Evolutionary conservation across 805 yeast genomes (phyloP).

Genomic region (Tetrapisispora phaffii): DNA sequence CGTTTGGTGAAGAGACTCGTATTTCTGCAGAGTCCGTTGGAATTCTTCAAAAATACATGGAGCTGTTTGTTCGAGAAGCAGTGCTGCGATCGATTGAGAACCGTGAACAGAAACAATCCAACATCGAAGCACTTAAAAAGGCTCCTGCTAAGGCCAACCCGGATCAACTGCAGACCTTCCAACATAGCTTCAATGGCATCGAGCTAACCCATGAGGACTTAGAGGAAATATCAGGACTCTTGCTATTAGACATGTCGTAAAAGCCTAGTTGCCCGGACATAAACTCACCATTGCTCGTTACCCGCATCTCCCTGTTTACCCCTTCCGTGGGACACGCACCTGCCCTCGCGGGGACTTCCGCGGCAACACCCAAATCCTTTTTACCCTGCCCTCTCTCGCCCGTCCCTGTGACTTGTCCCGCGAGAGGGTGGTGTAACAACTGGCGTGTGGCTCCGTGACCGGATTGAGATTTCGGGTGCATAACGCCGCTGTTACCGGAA

Average conservation of each 20-base stretch:
- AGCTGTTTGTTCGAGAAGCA: conserved; percentile 24
- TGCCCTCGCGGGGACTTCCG: too few relatives aligned
- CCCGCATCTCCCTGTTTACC: too few relatives aligned
- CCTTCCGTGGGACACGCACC: too few relatives aligned
- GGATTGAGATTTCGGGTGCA: too few relatives aligned
- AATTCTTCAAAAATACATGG: conserved; percentile 20
- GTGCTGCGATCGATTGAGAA: conserved; percentile 23
- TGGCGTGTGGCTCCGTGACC: too few relatives aligned
- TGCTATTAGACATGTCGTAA: conserved; percentile 24
- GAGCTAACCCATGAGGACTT: conserved; percentile 21
- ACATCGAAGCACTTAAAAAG: not conserved
- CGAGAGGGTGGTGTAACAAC: too few relatives aligned
- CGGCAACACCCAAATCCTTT: too few relatives aligned
- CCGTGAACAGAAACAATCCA: conserved; percentile 7
- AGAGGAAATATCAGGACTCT: conserved; percentile 24
- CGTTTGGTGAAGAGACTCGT: conserved; percentile 14
- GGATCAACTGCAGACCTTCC: not conserved
- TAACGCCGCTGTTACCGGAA: too few relatives aligned
- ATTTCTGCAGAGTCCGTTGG: conserved; percentile 17
- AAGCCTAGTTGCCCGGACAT: too few relatives aligned
- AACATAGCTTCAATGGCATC: conserved; percentile 4
- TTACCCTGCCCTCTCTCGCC: too few relatives aligned
- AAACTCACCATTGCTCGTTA: too few relatives aligned
- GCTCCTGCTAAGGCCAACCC: not conserved
- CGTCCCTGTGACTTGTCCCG: too few relatives aligned